Evolutionary conservation across 257 asterid species (phyloP).

Genomic region (Solanum pennellii): DNA sequence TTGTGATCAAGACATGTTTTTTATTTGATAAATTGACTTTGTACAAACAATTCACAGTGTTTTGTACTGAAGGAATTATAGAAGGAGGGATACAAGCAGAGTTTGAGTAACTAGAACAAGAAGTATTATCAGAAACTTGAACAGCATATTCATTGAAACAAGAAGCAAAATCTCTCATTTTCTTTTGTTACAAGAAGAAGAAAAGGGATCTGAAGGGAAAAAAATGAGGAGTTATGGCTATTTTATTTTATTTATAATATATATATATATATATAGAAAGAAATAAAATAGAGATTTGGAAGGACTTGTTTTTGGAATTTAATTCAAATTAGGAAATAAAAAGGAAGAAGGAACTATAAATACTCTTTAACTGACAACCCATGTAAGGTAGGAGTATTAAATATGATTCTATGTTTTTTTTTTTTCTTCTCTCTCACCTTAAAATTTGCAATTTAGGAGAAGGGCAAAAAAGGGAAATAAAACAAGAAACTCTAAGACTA

Average conservation of each 20-base stretch:
- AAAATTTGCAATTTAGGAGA: conserved; percentile 24
- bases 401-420: background rate
- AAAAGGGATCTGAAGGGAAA: background rate
- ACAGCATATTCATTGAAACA: conserved; percentile 64
- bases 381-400: background rate
- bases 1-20: conserved; percentile 26
- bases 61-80: conserved; percentile 44
- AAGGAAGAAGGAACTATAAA: background rate
- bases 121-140: conserved; percentile 49
- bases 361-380: background rate
- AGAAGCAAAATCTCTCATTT: conserved; percentile 60
- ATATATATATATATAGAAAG: background rate
- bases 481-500: background rate
- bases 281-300: background rate
- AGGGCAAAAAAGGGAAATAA: background rate
- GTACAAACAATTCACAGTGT: conserved; percentile 47
- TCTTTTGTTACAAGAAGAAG: background rate
- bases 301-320: background rate
- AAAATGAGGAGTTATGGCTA: background rate
- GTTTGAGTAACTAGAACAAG: conserved; percentile 46
- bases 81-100: conserved; percentile 42
- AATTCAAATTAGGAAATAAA: conserved; percentile 5
- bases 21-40: conserved; percentile 28
- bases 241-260: background rate
- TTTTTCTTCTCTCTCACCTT: conserved; percentile 4